Evolutionary conservation across 805 yeast species (phyloP), one percentile per base, ranked within the genome.

Genomic region (Blastobotrys americana): DNA sequence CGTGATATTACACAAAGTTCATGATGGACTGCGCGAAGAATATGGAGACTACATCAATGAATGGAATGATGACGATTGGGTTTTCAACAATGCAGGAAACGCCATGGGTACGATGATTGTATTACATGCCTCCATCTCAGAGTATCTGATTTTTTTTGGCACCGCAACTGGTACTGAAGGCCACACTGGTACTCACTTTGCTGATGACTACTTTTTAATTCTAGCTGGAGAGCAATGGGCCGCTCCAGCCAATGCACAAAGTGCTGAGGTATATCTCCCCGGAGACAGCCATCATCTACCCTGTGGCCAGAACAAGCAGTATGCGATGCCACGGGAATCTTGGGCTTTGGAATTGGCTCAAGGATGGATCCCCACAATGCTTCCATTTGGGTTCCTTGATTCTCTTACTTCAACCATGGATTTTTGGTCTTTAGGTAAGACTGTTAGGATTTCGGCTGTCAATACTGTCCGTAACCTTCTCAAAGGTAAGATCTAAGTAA

Each of bases 291-390:
- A 93, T 63, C 90, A 82, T 61, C 72, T 90, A 61, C 63, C 57
- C 34, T 82, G 77, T 61, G 96, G 96, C 28, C 52, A 62, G 37
- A 76, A 77, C 55, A 87, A 85, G 67, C 98, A 93, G 67, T 93
- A 93, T 64, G 55, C 78, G 21, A 86, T 93, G 95, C 82, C 85
- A 1, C 64, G 76, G 23, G 95, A 83, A 31, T 72, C 84, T 0
- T 93, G 80, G 66, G 96, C 98, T 8, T 69, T 93, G 53, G 98
- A 93, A 64, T 73, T 90, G 58, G 98, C 98, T 5, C 97, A 90
- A 69, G 98, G 98, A 48, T 93, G 96, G 95, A 86, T 93, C 53
- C 97, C 98, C 28, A 82, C 90, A 36, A 93, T 93, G 98, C 73
- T 93, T 49, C 97, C 97, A 17, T 93, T 93, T 63, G 98, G 98